A percentile compares a stretch with the other conserved stretches of the same genome.
phyloP scores from a whole-genome alignment of 306 rosid genomes.

The Pueraria montana region DNA sequence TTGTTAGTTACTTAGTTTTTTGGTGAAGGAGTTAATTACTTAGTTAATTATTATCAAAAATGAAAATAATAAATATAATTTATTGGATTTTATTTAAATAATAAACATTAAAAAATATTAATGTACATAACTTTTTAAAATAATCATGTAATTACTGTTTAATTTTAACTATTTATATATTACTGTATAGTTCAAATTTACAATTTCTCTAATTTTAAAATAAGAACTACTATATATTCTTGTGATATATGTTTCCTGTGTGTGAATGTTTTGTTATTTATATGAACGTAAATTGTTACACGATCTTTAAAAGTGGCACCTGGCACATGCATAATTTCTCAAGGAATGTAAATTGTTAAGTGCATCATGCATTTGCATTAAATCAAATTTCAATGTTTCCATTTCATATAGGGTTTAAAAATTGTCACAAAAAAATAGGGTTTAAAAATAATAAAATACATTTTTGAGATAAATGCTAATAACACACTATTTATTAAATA shows the following conservation, averaged over 20 bases:
- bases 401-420: neutral
- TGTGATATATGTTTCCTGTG: too few species aligned
- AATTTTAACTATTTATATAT: neutral
- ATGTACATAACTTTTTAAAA: neutral
- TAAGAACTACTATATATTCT: too few species aligned
- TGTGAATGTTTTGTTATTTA: neutral
- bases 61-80: neutral
- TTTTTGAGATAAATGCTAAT: neutral
- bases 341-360: neutral
- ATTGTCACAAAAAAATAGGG: too few species aligned
- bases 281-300: neutral
- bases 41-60: neutral
- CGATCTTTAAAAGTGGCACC: neutral
- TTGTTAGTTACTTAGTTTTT: neutral
- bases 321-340: neutral
- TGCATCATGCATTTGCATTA: neutral
- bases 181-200: neutral
- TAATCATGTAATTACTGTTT: neutral
- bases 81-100: neutral
- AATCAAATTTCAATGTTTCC: neutral
- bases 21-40: neutral
- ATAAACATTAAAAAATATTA: neutral
- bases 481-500: neutral
- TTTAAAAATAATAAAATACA: too few species aligned
- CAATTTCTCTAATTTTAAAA: too few species aligned